Conservation (phyloP, 441 rosid genomes). For the Hypseocharis bilobata region DNA sequence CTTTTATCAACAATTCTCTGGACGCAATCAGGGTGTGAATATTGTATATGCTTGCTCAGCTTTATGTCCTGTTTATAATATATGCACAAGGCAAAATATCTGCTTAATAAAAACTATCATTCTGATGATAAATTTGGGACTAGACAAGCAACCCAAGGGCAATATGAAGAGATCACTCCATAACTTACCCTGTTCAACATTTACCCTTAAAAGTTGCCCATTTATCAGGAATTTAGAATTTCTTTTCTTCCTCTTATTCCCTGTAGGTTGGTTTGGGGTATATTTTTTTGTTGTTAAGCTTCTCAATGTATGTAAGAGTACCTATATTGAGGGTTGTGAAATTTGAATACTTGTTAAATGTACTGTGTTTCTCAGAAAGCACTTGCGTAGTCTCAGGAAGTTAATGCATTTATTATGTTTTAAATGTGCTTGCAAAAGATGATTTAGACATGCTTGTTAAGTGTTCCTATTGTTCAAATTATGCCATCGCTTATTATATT, state of each 20-base stretch:
- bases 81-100: background rate
- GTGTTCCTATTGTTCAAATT: background rate
- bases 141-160: too few species aligned
- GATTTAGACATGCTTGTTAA: background rate
- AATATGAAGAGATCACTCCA: background rate
- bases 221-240: background rate
- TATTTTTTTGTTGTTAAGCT: background rate
- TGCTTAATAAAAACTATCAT: background rate
- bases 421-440: slow-evolving; percentile 6
- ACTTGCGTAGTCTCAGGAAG: too few species aligned
- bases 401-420: too few species aligned
- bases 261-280: background rate
- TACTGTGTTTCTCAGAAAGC: background rate
- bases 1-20: background rate
- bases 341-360: too few species aligned
- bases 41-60: background rate
- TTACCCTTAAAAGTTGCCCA: background rate
- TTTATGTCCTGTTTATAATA: background rate
- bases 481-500: slow-evolving; percentile 15
- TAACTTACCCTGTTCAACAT: background rate
- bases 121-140: too few species aligned
- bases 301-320: background rate
- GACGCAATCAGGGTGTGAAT: background rate
- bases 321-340: background rate
- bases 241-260: background rate